These are phyloP conservation scores for Tanacetum coccineum DNA, from an alignment of 129 eudicot genomes.

Conservation along the genomic window DNA sequence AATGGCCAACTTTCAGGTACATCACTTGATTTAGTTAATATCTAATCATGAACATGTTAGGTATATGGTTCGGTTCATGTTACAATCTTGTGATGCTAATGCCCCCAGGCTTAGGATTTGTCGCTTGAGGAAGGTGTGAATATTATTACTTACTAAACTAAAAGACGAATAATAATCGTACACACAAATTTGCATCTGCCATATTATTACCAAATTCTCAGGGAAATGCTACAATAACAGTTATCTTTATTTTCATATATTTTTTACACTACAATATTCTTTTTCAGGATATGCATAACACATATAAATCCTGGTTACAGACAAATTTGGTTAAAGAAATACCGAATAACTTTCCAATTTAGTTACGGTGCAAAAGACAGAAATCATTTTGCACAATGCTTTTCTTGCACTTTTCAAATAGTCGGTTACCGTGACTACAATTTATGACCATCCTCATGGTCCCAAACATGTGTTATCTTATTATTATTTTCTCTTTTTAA, in stretches of 20 bases:
- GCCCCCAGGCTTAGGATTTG: neutral
- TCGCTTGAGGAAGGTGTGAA: neutral
- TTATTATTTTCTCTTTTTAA: conserved; percentile 4
- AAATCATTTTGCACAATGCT: too few relatives aligned
- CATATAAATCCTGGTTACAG: too few relatives aligned
- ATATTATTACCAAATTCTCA: too few relatives aligned
- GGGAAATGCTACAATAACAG: too few relatives aligned
- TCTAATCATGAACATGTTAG: conserved; percentile 21
- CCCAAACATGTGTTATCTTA: conserved; percentile 15
- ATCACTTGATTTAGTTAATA: conserved; percentile 9
- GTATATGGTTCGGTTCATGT: conserved; percentile 20
- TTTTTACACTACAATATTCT: too few relatives aligned
- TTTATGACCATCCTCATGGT: conserved; percentile 21
- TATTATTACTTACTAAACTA: neutral
- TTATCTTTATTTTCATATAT: too few relatives aligned
- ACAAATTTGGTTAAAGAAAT: too few relatives aligned
- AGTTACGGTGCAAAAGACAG: too few relatives aligned
- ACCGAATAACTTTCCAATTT: too few relatives aligned
- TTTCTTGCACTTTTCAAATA: too few relatives aligned
- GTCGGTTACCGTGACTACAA: neutral
- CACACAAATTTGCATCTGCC: neutral
- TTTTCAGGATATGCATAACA: too few relatives aligned
- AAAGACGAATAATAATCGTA: neutral
- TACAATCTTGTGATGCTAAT: conserved; percentile 14
- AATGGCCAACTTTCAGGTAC: conserved; percentile 46